Evolutionary conservation across 257 asterid genomes (phyloP).

Genomic region (Paulownia fortunei): DNA sequence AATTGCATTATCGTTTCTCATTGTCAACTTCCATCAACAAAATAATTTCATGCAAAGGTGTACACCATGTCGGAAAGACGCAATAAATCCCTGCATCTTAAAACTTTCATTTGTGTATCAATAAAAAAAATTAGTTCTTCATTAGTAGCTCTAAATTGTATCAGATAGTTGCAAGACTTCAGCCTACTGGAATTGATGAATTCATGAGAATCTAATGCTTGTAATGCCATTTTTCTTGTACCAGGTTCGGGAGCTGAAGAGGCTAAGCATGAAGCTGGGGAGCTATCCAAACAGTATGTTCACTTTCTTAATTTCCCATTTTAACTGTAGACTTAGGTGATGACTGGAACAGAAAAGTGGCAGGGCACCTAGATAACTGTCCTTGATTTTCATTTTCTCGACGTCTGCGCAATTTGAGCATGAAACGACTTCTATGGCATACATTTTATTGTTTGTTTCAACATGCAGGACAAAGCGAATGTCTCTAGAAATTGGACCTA

Average conservation of each 20-base stretch:
- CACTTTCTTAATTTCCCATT: not conserved
- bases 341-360: not conserved
- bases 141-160: constrained; percentile 5
- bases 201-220: not conserved
- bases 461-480: constrained; percentile 76
- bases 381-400: not conserved
- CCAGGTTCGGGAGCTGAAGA: constrained; percentile 57
- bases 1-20: not conserved
- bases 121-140: not conserved
- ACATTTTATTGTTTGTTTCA: not conserved
- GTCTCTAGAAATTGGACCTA: constrained; percentile 78
- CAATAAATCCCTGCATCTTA: not conserved
- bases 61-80: not conserved
- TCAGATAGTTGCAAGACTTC: not conserved
- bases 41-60: constrained; percentile 7
- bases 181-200: not conserved
- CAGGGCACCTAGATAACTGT: not conserved
- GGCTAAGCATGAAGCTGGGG: constrained; percentile 49
- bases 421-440: not conserved
- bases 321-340: not conserved
- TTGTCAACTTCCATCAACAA: not conserved
- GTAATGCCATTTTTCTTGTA: constrained; percentile 29
- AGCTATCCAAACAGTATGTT: constrained; percentile 72
- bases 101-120: not conserved
- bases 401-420: not conserved